phyloP scores from a whole-genome alignment of 208 protist species.

The Wallacemonas rigidus region DNA sequence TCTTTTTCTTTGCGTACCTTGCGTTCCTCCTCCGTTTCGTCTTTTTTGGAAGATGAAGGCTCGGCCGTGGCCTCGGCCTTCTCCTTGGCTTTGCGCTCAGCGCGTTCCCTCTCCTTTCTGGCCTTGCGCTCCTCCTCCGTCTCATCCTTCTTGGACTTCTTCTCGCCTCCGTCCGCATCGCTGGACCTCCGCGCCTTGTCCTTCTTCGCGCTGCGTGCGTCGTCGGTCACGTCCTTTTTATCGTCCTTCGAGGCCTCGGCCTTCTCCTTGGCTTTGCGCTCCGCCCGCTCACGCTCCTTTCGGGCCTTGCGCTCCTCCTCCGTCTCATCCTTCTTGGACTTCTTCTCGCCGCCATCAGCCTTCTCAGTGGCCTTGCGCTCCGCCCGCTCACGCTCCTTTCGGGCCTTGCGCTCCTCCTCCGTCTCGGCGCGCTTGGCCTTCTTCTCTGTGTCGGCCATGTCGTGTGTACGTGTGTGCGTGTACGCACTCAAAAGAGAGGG shows the following conservation, averaged over 20 bases:
- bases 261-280: conserved; percentile 38
- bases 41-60: conserved; percentile 2
- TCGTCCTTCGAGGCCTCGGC: neutral
- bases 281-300: conserved; percentile 33
- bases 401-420: conserved; percentile 69
- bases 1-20: conserved; percentile 43
- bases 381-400: conserved; percentile 63
- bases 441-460: conserved; percentile 18
- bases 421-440: conserved; percentile 47
- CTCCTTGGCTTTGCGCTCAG: conserved; percentile 38
- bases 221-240: conserved; percentile 54
- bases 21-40: conserved; percentile 43
- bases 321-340: conserved; percentile 31
- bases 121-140: conserved; percentile 50
- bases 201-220: conserved; percentile 68
- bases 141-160: conserved; percentile 21
- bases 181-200: conserved; percentile 36
- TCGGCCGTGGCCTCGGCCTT: conserved; percentile 6
- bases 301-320: conserved; percentile 31
- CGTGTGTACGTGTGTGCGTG: neutral
- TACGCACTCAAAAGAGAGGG: neutral
- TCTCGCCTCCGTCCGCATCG: conserved; percentile 16
- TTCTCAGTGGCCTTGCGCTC: conserved; percentile 26
- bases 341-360: conserved; percentile 14
- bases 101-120: conserved; percentile 39